A percentile compares a stretch with the other conserved stretches of the same genome.
phyloP scores from a whole-genome alignment of 495 filamentous ascomycete species.

The Trichoderma erinaceum region DNA sequence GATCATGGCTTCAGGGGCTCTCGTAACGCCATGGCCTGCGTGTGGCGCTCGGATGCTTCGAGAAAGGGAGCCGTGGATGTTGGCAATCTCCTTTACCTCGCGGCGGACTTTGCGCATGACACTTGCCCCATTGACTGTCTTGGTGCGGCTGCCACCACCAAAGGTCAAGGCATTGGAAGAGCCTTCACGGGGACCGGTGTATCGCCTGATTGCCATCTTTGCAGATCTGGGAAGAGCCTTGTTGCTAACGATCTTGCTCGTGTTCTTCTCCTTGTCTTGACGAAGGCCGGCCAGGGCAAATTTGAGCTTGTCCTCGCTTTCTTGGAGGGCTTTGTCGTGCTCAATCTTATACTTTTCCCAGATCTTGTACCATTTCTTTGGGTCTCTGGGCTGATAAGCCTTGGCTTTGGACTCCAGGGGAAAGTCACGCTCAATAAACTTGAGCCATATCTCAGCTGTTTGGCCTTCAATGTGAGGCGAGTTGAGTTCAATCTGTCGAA shows the following conservation, averaged over 20 bases:
- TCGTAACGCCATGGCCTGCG: slow-evolving; percentile 19
- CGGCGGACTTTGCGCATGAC: slow-evolving; percentile 26
- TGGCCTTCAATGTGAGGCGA: slow-evolving; percentile 27
- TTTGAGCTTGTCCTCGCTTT: slow-evolving; percentile 26
- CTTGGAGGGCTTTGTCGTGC: slow-evolving; percentile 39
- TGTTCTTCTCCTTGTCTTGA: slow-evolving; percentile 27
- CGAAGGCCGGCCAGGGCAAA: slow-evolving; percentile 24
- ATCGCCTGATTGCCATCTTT: slow-evolving; percentile 12
- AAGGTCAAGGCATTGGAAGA: slow-evolving; percentile 15
- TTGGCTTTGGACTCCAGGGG: slow-evolving; percentile 15
- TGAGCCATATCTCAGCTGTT: slow-evolving; percentile 25
- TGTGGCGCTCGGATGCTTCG: background rate
- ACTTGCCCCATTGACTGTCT: slow-evolving; percentile 21
- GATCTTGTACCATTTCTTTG: slow-evolving; percentile 25
- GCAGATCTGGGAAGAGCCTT: slow-evolving; percentile 11
- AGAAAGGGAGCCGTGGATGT: slow-evolving; percentile 12
- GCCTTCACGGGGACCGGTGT: background rate
- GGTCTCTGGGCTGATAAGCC: slow-evolving; percentile 21
- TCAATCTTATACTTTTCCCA: slow-evolving; percentile 26
- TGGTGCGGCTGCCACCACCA: slow-evolving; percentile 27
- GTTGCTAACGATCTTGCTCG: slow-evolving; percentile 22
- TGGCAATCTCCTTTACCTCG: slow-evolving; percentile 26
- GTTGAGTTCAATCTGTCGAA: slow-evolving; percentile 24
- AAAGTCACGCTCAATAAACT: slow-evolving; percentile 27
- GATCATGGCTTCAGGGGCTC: slow-evolving; percentile 34